Conservation (phyloP, 2,329 filamentous ascomycete genomes). For the Cadophora luteo-olivacea region DNA sequence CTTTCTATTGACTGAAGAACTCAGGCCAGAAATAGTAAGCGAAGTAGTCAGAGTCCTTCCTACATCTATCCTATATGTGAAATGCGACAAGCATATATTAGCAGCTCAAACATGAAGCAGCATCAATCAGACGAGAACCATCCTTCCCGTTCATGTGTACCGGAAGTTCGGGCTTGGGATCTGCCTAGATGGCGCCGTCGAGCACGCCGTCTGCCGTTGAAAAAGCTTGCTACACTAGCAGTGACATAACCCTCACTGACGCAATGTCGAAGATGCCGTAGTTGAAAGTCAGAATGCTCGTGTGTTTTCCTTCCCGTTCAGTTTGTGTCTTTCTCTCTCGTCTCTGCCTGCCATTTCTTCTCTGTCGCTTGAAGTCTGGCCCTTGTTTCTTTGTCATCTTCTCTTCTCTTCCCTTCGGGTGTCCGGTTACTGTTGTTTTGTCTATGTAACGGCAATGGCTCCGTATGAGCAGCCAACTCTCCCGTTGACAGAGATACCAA, state of each 20-base stretch:
- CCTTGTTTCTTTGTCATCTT: background rate
- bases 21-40: no score
- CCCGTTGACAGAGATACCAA: constrained; percentile 18
- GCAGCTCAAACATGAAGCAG: no score
- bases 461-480: constrained; percentile 16
- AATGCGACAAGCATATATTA: no score
- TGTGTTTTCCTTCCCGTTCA: background rate
- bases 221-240: background rate
- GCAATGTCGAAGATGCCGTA: background rate
- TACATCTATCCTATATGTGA: no score
- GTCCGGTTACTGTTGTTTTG: background rate
- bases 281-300: background rate
- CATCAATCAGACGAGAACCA: background rate
- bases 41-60: no score
- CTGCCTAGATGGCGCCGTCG: background rate
- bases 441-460: no score
- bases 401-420: background rate
- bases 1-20: no score
- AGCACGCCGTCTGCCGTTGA: background rate
- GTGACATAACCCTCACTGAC: background rate
- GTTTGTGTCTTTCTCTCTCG: background rate
- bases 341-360: background rate
- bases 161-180: background rate
- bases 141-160: background rate
- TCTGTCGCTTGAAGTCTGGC: no score